A percentile compares a stretch with the other conserved stretches of the same genome.
Evolutionary conservation across 179 eudicot genomes (phyloP).

Genomic region (Spinacia oleracea): DNA sequence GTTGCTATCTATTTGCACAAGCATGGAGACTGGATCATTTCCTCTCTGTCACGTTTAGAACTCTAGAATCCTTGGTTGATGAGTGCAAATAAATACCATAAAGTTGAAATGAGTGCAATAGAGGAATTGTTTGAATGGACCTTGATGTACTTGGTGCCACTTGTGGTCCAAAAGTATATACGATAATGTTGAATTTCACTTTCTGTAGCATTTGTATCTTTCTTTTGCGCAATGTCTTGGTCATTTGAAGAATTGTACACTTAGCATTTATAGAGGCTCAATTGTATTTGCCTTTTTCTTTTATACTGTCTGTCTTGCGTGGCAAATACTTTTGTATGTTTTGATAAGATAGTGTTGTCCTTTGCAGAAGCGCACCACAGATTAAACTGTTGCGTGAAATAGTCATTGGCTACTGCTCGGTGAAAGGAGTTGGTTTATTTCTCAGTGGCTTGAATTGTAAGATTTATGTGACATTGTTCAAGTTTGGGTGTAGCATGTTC

Average conservation of each 20-base stretch:
- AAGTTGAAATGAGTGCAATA: slow-evolving; percentile 9
- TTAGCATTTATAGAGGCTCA: neutral
- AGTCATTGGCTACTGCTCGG: slow-evolving; percentile 4
- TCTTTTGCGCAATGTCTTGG: slow-evolving; percentile 13
- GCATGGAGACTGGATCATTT: neutral
- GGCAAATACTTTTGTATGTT: neutral
- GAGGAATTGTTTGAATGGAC: neutral
- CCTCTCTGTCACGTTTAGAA: neutral
- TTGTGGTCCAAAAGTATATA: neutral
- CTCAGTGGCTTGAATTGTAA: slow-evolving; percentile 17
- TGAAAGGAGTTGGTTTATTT: slow-evolving; percentile 9
- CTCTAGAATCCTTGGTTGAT: neutral
- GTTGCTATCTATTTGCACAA: neutral
- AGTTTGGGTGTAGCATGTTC: slow-evolving; percentile 26
- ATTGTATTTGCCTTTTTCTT: neutral
- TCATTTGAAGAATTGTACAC: slow-evolving; percentile 7
- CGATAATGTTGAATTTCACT: slow-evolving; percentile 15
- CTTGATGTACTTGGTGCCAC: slow-evolving; percentile 4
- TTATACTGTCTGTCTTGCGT: neutral
- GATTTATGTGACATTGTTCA: slow-evolving; percentile 23
- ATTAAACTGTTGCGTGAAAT: slow-evolving; percentile 9
- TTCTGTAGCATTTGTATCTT: neutral
- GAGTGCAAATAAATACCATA: neutral
- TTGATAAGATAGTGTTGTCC: neutral
- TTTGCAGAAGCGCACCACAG: slow-evolving; percentile 21